Evolutionary conservation across 108 stramenopile species (phyloP).

Genomic region (Cyclotella choctawhatcheeana): DNA sequence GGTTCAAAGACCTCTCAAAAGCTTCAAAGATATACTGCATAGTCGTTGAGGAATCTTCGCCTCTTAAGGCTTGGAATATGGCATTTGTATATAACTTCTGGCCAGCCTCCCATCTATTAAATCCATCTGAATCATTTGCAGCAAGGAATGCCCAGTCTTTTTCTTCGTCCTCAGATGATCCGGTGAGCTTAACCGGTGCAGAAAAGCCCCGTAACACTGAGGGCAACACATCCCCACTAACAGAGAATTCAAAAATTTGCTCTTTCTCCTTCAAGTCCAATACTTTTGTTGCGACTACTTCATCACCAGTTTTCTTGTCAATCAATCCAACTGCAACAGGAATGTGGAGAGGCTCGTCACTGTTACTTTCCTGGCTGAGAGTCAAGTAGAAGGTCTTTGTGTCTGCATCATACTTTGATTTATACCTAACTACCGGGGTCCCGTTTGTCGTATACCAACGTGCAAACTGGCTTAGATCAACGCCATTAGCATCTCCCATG

Average conservation of each 20-base stretch:
- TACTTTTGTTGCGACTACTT: slow-evolving; percentile 80
- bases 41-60: slow-evolving; percentile 14
- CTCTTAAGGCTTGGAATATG: slow-evolving; percentile 48
- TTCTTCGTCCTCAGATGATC: slow-evolving; percentile 48
- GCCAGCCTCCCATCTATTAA: slow-evolving; percentile 80
- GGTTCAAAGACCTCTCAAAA: slow-evolving; percentile 33
- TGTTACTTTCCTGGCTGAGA: slow-evolving; percentile 62
- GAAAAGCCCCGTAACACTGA: slow-evolving; percentile 92
- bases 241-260: slow-evolving; percentile 88
- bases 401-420: slow-evolving; percentile 58
- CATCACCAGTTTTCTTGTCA: slow-evolving; percentile 79
- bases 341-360: slow-evolving; percentile 85
- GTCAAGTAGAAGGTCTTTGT: slow-evolving; percentile 56
- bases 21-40: slow-evolving; percentile 49
- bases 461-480: slow-evolving; percentile 85
- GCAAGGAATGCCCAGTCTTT: slow-evolving; percentile 65
- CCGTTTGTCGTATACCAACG: slow-evolving; percentile 95
- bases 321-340: slow-evolving; percentile 93
- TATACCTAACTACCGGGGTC: slow-evolving; percentile 89
- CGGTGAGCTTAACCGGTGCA: slow-evolving; percentile 92
- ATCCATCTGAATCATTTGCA: slow-evolving; percentile 77
- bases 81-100: slow-evolving; percentile 55
- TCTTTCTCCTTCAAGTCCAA: slow-evolving; percentile 83
- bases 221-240: slow-evolving; percentile 81
- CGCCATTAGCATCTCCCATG: slow-evolving; percentile 95